Evolutionary conservation across 2,329 filamentous ascomycete genomes (phyloP).

Genomic region (Dactylonectria estremocensis): DNA sequence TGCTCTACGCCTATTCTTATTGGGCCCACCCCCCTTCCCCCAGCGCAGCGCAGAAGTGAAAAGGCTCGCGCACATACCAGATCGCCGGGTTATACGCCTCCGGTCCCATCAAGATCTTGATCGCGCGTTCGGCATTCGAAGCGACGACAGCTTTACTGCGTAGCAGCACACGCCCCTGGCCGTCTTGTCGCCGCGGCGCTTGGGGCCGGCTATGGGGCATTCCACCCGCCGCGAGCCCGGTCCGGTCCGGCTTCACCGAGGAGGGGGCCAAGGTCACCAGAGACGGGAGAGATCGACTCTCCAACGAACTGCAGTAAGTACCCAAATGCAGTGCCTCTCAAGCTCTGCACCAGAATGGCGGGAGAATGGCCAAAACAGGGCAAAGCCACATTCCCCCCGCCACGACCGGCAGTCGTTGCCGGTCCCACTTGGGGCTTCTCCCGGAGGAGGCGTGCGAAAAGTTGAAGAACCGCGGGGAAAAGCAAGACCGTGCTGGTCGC

Average conservation of each 20-base stretch:
- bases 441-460: constrained; percentile 2
- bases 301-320: too few relatives aligned
- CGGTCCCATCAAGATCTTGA: constrained; percentile 36
- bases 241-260: constrained; percentile 32
- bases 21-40: neutral
- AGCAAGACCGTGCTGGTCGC: constrained; percentile 13
- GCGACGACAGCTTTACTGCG: neutral
- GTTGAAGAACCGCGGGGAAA: constrained; percentile 10
- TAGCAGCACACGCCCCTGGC: neutral
- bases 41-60: neutral
- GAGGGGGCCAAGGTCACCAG: constrained; percentile 3
- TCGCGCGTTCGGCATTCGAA: constrained; percentile 21
- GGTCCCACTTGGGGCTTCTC: constrained; percentile 34
- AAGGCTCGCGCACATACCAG: constrained; percentile 1
- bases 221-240: constrained; percentile 11
- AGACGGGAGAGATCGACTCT: neutral
- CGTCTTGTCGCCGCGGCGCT: neutral
- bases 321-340: too few relatives aligned
- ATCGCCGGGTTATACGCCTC: constrained; percentile 27
- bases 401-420: constrained; percentile 45
- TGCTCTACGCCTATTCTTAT: neutral
- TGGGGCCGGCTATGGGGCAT: constrained; percentile 5
- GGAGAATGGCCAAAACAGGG: constrained; percentile 1
- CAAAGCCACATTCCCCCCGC: constrained; percentile 32
- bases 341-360: constrained; percentile 1